Base-by-base conservation (phyloP, 2,329 filamentous ascomycete genomes). In the Mycogone perniciosa region DNA sequence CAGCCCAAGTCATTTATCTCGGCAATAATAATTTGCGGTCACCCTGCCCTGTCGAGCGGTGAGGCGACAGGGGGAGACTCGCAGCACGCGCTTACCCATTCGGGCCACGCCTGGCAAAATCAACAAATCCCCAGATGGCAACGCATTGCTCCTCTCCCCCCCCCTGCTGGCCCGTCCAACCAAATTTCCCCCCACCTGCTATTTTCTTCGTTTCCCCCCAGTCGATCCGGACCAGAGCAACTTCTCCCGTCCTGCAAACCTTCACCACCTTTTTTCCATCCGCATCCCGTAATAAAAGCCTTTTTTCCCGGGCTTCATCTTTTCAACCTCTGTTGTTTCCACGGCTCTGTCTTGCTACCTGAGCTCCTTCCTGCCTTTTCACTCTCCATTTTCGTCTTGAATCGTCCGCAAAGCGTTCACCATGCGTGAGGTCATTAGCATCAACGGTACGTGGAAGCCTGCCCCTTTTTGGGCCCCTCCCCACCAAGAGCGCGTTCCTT, bases 361-460 rank as follows among this genome's bases (percentile, higher is more conserved):
- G 59, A 55, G 54, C 50, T 54, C 55, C 48, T 46, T 34, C 56
- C 59, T 58, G 55, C 59, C 48, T 52, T 53, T 52, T 33, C 45
- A 57, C 58, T 60, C 61, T 63, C 39, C 46, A 50, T 48, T 54
- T 51, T 50, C 46, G 33, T 45, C 44, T 50, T 44, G 11, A 33
- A 48, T 30, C 48, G 39, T 50, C 38, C 35, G 48, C 54, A 46
- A 56, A 58, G 59, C 64, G 66, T 68, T 67, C 80, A 91, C 73
- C 72, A 97, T 97, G 92, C 91, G 92, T 88, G 92, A 97, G 85
- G 90, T 97, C 73, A 96, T 97, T 76, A 92, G 87, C 79, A 88
- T 97, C 83, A 96, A 96, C 83, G 91, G 92, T 96, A 84, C 69
- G 86, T 53, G 44, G n/a, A 37, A 46, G 46, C 37, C 20, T 38